These are phyloP conservation scores for Coemansia sp. DNA, from an alignment of 192 early-diverging fungal species.

Conservation along the genomic window DNA sequence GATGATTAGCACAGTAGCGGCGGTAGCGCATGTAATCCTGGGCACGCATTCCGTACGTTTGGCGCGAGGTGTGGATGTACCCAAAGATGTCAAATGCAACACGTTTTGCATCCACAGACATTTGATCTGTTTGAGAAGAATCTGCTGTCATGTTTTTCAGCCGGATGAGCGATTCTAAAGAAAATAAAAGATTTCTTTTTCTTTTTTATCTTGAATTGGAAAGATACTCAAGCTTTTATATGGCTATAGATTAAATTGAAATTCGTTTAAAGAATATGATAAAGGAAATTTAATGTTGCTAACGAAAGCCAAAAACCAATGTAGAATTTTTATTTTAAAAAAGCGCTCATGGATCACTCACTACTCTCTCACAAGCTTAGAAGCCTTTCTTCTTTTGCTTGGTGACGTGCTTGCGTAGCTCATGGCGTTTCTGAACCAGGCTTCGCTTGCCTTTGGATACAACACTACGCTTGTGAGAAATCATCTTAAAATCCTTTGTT, in stretches of 20 bases:
- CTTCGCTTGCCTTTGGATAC: slow-evolving; percentile 71
- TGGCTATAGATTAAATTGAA: too few species aligned
- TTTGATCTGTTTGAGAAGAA: neutral
- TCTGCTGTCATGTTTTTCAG: neutral
- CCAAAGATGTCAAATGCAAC: slow-evolving; percentile 40
- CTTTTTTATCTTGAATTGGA: neutral
- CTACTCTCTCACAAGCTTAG: too few species aligned
- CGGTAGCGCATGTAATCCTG: slow-evolving; percentile 51
- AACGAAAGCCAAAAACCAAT: too few species aligned
- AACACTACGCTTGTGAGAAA: slow-evolving; percentile 87
- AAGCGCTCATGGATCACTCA: too few species aligned
- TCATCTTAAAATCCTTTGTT: slow-evolving; percentile 94
- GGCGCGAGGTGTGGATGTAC: slow-evolving; percentile 40
- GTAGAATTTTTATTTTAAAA: too few species aligned
- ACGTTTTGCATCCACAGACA: neutral
- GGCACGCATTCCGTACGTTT: slow-evolving; percentile 37
- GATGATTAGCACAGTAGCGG: slow-evolving; percentile 40
- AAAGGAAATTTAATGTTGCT: neutral
- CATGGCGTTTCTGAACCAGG: slow-evolving; percentile 70
- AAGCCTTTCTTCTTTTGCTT: slow-evolving; percentile 52
- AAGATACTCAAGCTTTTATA: neutral
- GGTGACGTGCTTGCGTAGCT: slow-evolving; percentile 43
- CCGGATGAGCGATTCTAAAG: too few species aligned
- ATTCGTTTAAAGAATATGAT: neutral
- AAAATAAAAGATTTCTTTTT: too few species aligned